These are phyloP conservation scores for Cyclotella baltica DNA, from an alignment of 108 stramenopile genomes.

Conservation along the genomic window DNA sequence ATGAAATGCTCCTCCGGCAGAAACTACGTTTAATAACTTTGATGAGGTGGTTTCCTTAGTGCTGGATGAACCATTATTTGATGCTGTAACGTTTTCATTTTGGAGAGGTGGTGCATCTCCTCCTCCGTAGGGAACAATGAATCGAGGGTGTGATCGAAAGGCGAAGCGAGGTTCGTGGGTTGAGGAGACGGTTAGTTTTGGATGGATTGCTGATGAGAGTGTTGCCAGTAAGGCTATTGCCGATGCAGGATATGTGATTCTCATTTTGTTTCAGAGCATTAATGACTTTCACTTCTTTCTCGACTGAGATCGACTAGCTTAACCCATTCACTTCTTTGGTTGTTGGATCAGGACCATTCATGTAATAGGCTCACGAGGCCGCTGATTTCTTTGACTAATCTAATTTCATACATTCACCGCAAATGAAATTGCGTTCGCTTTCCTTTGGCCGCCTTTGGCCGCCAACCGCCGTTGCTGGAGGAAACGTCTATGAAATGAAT, in stretches of 20 bases:
- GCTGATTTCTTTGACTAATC: too few species aligned
- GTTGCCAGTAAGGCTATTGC: not conserved
- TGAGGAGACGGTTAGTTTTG: not conserved
- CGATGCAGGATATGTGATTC: slow-evolving; percentile 1
- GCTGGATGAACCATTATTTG: not conserved
- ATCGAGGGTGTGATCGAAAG: not conserved
- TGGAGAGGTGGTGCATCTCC: not conserved
- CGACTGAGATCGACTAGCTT: too few species aligned
- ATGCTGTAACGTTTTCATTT: slow-evolving; percentile 2
- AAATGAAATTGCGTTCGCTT: too few species aligned
- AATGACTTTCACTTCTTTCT: too few species aligned
- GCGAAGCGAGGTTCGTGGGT: not conserved
- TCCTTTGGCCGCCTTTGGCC: too few species aligned
- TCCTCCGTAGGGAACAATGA: slow-evolving; percentile 19
- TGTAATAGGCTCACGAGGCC: too few species aligned
- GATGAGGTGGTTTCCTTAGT: slow-evolving; percentile 13
- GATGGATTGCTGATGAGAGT: not conserved
- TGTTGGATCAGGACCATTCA: too few species aligned
- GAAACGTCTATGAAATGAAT: too few species aligned
- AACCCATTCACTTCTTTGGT: too few species aligned
- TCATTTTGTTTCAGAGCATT: not conserved
- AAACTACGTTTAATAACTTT: slow-evolving; percentile 35
- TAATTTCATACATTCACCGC: too few species aligned
- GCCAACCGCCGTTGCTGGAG: too few species aligned
- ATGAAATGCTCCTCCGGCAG: slow-evolving; percentile 36